phyloP scores from a whole-genome alignment of 2,329 filamentous ascomycete species.

The Ambrosiella cleistominuta region DNA sequence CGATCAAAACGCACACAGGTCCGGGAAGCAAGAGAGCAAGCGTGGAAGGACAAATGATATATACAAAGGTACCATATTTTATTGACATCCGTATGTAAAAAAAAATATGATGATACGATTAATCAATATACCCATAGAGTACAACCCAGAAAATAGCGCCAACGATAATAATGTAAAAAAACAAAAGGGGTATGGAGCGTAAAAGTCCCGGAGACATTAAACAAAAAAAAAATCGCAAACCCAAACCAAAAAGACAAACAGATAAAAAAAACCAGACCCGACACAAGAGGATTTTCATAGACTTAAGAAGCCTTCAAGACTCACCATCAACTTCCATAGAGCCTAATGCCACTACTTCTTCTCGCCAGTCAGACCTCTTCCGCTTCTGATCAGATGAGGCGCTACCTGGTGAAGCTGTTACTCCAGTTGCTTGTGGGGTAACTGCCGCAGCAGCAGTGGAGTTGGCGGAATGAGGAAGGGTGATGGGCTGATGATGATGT shows the following conservation, averaged over 20 bases:
- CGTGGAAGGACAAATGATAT: too few species aligned
- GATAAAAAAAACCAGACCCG: not conserved
- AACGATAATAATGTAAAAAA: not conserved
- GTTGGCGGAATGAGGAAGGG: not conserved
- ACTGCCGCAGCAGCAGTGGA: not conserved
- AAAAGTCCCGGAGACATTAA: not conserved
- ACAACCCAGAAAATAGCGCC: not conserved
- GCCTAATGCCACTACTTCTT: constrained; percentile 4
- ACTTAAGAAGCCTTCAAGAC: not conserved
- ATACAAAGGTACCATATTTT: too few species aligned
- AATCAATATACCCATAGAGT: not conserved
- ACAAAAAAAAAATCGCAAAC: not conserved
- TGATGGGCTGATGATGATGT: constrained; percentile 13
- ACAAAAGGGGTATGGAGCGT: constrained; percentile 9
- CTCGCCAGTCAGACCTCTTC: constrained; percentile 10
- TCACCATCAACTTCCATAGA: constrained; percentile 10
- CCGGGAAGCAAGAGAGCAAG: too few species aligned
- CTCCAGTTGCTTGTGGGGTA: not conserved
- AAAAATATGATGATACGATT: too few species aligned
- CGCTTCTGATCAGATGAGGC: constrained; percentile 10
- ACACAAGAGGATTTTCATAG: not conserved
- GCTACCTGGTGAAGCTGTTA: not conserved
- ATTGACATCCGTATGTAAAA: too few species aligned
- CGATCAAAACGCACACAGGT: too few species aligned
- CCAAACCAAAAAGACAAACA: not conserved